Conservation (phyloP, 306 rosid species). For the Prunus mongolica region DNA sequence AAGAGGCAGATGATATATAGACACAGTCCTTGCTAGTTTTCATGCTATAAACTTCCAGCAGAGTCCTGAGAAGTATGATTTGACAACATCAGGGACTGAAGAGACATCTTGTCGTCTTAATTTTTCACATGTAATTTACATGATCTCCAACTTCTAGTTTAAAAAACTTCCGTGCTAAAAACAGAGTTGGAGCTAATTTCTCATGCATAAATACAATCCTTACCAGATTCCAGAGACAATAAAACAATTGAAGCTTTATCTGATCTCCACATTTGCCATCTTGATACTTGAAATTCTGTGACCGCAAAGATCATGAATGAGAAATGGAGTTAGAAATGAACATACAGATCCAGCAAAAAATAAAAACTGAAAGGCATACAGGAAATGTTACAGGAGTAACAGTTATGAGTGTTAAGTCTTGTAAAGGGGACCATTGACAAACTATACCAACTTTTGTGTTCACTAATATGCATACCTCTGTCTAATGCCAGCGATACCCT, state of each 20-base stretch:
- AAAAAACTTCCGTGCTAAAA: background rate
- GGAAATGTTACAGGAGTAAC: too few species aligned
- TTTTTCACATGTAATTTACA: background rate
- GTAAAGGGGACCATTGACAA: slow-evolving; percentile 1
- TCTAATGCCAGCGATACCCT: slow-evolving; percentile 52
- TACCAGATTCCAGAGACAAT: slow-evolving; percentile 33
- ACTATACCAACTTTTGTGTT: background rate
- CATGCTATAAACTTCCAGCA: background rate
- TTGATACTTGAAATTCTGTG: slow-evolving; percentile 48
- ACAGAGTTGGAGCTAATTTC: too few species aligned
- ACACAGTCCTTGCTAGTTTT: background rate
- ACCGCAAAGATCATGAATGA: background rate
- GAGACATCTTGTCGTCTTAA: too few species aligned
- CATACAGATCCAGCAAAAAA: background rate
- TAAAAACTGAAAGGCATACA: background rate
- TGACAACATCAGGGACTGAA: background rate
- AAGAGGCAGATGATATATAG: background rate
- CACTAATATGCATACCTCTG: slow-evolving; percentile 49
- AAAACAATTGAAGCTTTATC: slow-evolving; percentile 31
- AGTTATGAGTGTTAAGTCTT: background rate
- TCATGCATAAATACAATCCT: background rate
- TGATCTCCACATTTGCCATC: slow-evolving; percentile 37
- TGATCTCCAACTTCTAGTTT: background rate
- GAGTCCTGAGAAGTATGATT: background rate
- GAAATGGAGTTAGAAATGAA: background rate